phyloP scores from a whole-genome alignment of 2,329 filamentous ascomycete species.

The Rosellinia necatrix region DNA sequence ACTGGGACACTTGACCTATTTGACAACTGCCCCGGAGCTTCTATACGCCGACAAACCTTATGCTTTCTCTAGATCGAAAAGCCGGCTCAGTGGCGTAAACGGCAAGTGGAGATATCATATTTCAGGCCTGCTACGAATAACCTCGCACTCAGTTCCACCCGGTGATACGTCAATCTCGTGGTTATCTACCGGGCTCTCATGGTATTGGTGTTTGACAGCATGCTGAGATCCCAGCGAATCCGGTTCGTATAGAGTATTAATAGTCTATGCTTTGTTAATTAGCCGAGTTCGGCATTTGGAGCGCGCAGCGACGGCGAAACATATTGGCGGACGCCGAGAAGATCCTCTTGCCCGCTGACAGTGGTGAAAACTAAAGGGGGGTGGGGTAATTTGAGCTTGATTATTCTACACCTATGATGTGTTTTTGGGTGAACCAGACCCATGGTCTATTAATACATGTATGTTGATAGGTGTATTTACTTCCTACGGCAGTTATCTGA shows the following conservation, averaged over 20 bases:
- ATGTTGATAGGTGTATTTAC: too few relatives aligned
- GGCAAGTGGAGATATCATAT: background rate
- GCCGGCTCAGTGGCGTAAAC: background rate
- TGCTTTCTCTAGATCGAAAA: background rate
- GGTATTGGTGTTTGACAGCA: constrained; percentile 3
- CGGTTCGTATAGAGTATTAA: background rate
- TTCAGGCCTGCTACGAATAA: background rate
- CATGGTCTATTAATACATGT: too few relatives aligned
- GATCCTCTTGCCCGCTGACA: too few relatives aligned
- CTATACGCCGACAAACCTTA: background rate
- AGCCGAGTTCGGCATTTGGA: constrained; percentile 8
- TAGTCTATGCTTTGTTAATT: background rate
- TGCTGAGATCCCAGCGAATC: background rate
- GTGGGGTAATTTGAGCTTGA: too few relatives aligned
- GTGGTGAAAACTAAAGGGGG: too few relatives aligned
- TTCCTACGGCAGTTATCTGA: too few relatives aligned
- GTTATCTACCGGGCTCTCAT: constrained; percentile 8
- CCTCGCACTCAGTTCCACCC: background rate
- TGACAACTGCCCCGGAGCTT: background rate
- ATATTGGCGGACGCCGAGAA: too few relatives aligned
- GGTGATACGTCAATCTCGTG: background rate
- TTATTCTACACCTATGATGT: too few relatives aligned
- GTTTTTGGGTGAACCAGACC: too few relatives aligned
- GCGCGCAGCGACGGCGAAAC: too few relatives aligned
- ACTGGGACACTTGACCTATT: background rate